A percentile compares a stretch with the other conserved stretches of the same genome.
Conservation (phyloP, 495 filamentous ascomycete species). For the Trichoderma asperelloides region DNA sequence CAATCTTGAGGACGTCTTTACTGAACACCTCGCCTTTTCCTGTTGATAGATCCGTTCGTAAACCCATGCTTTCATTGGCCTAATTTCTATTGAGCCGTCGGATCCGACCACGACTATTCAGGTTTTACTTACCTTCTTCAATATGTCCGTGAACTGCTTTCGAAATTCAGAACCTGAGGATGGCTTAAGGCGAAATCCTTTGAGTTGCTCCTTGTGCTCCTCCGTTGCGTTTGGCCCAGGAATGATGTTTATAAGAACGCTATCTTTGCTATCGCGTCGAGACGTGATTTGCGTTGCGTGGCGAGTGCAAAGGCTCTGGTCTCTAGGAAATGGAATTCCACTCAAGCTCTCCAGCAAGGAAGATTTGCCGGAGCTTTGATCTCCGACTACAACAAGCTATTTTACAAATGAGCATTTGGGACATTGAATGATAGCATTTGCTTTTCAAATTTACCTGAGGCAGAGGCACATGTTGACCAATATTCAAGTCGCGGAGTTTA, state of each 20-base stretch:
- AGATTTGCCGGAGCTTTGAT: conserved; percentile 41
- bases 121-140: conserved; percentile 17
- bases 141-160: conserved; percentile 17
- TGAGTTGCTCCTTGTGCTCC: conserved; percentile 14
- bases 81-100: conserved; percentile 13
- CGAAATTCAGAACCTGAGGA: conserved; percentile 14
- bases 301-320: conserved; percentile 40
- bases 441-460: conserved; percentile 22
- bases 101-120: not conserved
- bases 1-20: conserved; percentile 45
- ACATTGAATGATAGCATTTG: not conserved
- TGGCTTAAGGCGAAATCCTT: conserved; percentile 12
- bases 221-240: conserved; percentile 24
- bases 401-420: not conserved
- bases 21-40: conserved; percentile 29
- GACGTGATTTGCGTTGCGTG: conserved; percentile 49
- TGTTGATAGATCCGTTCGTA: conserved; percentile 18
- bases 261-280: conserved; percentile 16
- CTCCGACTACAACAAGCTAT: conserved; percentile 37
- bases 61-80: conserved; percentile 30
- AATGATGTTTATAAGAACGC: conserved; percentile 33
- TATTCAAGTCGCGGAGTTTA: conserved; percentile 29
- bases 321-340: conserved; percentile 37
- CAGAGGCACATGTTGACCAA: conserved; percentile 29
- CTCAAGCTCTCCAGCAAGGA: conserved; percentile 42